These are phyloP conservation scores for Hypoxylon sp. DNA, from an alignment of 2,329 filamentous ascomycete genomes.

Conservation along the genomic window DNA sequence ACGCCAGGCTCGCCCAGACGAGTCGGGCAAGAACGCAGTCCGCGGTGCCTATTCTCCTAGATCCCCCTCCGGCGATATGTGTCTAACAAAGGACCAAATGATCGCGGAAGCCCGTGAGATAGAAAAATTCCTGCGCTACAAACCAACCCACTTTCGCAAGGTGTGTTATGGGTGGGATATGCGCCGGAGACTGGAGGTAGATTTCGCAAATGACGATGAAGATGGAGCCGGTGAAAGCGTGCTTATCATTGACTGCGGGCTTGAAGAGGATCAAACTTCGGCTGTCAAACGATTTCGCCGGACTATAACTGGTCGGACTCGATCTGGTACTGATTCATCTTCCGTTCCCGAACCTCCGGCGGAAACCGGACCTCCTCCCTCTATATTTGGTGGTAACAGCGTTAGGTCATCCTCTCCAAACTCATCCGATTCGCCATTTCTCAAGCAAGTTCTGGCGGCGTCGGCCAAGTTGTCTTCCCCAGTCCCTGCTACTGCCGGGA, in stretches of 20 bases:
- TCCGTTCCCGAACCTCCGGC: constrained; percentile 9
- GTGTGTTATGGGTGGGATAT: constrained; percentile 91
- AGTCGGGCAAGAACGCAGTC: constrained; percentile 71
- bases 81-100: constrained; percentile 74
- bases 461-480: constrained; percentile 39
- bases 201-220: constrained; percentile 86
- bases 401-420: constrained; percentile 32
- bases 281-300: constrained; percentile 56
- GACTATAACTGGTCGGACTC: constrained; percentile 36
- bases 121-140: constrained; percentile 75
- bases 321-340: constrained; percentile 6
- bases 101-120: constrained; percentile 82
- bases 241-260: constrained; percentile 76
- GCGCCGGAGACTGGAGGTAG: constrained; percentile 83
- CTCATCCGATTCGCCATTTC: constrained; percentile 35
- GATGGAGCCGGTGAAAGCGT: constrained; percentile 78
- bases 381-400: constrained; percentile 45
- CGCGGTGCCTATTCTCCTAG: constrained; percentile 83
- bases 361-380: constrained; percentile 32
- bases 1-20: constrained; percentile 75
- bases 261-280: constrained; percentile 63
- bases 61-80: constrained; percentile 78
- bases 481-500: constrained; percentile 33
- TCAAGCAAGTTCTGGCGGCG: constrained; percentile 35
- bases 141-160: constrained; percentile 80